Evolutionary conservation across 331 rosid species (phyloP).

Genomic region (Arachis monticola): DNA sequence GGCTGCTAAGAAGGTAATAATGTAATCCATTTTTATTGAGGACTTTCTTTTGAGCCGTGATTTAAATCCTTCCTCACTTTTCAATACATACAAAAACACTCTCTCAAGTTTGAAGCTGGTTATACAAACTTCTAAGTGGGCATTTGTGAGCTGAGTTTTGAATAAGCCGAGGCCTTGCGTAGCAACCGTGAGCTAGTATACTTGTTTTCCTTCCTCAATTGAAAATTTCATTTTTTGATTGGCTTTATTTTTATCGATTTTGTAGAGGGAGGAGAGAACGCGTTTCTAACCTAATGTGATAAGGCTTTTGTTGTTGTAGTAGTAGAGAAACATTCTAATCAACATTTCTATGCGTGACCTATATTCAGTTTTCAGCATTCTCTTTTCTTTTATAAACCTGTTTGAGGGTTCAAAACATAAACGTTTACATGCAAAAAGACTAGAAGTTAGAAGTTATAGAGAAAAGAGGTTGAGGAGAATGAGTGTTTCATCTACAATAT

Average conservation of each 20-base stretch:
- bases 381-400: neutral
- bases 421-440: neutral
- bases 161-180: too few species aligned
- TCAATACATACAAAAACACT: neutral
- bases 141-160: too few species aligned
- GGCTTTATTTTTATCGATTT: constrained; percentile 13
- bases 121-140: constrained; percentile 8
- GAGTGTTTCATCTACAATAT: constrained; percentile 17
- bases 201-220: too few species aligned
- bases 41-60: neutral
- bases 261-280: neutral
- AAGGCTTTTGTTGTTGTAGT: constrained; percentile 5
- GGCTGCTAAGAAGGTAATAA: constrained; percentile 74
- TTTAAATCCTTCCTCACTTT: constrained; percentile 15
- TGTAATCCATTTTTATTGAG: neutral
- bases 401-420: constrained; percentile 2
- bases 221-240: constrained; percentile 2
- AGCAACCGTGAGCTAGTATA: too few species aligned
- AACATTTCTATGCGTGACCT: neutral
- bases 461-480: neutral
- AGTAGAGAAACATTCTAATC: constrained; percentile 14
- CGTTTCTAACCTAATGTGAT: neutral
- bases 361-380: neutral
- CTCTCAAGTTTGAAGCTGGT: constrained; percentile 24
- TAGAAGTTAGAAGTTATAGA: constrained; percentile 9